A percentile compares a stretch with the other conserved stretches of the same genome.
Evolutionary conservation across 176 grass and related monocot species (phyloP).

Genomic region (Zoysia pacifica): DNA sequence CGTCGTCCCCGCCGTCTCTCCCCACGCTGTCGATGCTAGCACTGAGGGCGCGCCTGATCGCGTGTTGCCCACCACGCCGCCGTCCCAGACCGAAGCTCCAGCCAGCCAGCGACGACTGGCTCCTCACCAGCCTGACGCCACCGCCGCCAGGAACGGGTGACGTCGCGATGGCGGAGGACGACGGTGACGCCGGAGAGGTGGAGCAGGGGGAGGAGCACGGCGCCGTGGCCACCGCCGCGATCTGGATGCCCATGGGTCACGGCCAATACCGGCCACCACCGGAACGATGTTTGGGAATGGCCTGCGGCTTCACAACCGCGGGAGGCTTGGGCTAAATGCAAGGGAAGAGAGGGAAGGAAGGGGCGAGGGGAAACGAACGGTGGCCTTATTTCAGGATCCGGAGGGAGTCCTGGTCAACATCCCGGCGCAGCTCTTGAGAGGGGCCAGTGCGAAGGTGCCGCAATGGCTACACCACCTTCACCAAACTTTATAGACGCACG

Average conservation of each 20-base stretch:
- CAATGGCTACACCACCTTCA: constrained; percentile 21
- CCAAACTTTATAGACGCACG: constrained; percentile 26
- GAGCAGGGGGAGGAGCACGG: constrained; percentile 22
- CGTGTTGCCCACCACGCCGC: constrained; percentile 11
- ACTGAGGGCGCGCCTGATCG: constrained; percentile 46
- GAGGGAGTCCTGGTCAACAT: constrained; percentile 48
- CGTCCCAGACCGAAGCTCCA: constrained; percentile 15
- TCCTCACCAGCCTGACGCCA: constrained; percentile 38
- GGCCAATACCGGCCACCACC: constrained; percentile 44
- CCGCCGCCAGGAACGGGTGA: constrained; percentile 36
- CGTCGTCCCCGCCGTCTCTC: constrained; percentile 51
- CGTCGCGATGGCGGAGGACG: constrained; percentile 42
- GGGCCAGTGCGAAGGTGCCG: background rate
- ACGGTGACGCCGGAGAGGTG: constrained; percentile 25
- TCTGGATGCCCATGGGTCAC: constrained; percentile 50
- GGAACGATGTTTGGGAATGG: constrained; percentile 50
- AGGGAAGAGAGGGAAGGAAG: constrained; percentile 16
- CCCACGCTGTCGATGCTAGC: constrained; percentile 55
- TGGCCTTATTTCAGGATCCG: constrained; percentile 60
- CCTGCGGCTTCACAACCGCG: constrained; percentile 39
- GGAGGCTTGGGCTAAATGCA: constrained; percentile 44
- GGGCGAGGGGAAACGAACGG: constrained; percentile 36
- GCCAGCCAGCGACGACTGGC: constrained; percentile 52
- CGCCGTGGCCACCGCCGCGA: constrained; percentile 31
- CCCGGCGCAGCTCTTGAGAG: constrained; percentile 39